Base-by-base conservation (phyloP, 2,329 filamentous ascomycete species). In the Pyricularia sp. region DNA sequence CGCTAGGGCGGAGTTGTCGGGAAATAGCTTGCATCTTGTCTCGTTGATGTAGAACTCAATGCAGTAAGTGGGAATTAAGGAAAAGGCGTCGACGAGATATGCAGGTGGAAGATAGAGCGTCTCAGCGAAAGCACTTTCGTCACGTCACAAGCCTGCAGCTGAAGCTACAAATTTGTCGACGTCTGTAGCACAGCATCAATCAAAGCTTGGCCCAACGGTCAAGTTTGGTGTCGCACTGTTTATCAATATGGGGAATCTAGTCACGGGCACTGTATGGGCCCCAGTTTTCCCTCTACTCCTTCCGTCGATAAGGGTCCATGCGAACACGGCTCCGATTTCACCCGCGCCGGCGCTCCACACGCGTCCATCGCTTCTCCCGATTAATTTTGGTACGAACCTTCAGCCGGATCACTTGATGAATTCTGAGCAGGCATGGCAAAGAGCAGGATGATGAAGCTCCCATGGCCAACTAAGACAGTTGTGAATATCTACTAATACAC, bases 1-100 rank as follows among this genome's bases (percentile, higher is more conserved):
- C 82, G 85, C 89, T 83, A 86, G 89, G 84, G 85, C 86, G 81
- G 77, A 80, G 78, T 79, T 88, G 88, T 86, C 91, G 89, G 78
- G 90, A 85, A 81, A 97, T 83, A 77, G 92, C 90, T 87, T 96
- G 93, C 94, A 97, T 97, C 77, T 78, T 88, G 82, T 68, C 66
- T 69, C 1, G 26, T 17, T 28, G 28, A 28, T 28, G 14, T 66
- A 71, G 67, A 42, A 20, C 14, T 63, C 59, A 25, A 28, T 63
- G 12, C 5, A 20, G 25, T 17, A 28, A 25, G 28, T 28, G 20
- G 59, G 14, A 28, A 28, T 63, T 63, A 25, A 20, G 11, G 25
- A 25, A 28, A 26, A n/a, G 23, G 25, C n/a, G 25, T 61, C 9
- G 58, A n/a, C 23, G 25, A 20, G n/a, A 55, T 55, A 55, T 55